phyloP scores from a whole-genome alignment of 495 filamentous ascomycete genomes.

The Neurospora intermedia region DNA sequence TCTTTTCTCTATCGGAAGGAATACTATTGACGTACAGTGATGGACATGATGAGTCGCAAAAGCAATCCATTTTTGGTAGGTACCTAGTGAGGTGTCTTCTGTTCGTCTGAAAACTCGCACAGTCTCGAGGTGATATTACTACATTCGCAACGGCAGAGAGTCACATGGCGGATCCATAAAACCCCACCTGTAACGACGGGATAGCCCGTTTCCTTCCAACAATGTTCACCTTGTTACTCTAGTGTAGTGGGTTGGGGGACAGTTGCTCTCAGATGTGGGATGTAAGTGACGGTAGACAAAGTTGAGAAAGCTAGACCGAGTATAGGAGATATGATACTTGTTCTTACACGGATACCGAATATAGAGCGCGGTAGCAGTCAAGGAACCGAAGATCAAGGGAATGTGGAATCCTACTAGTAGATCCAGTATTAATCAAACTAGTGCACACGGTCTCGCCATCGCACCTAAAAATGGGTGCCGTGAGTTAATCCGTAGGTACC shows the following conservation, averaged over 20 bases:
- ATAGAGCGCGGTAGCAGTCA: neutral
- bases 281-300: neutral
- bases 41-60: neutral
- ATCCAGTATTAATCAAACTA: neutral
- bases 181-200: neutral
- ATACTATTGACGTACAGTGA: neutral
- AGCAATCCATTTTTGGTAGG: neutral
- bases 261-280: neutral
- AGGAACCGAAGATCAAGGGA: neutral
- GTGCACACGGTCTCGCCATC: neutral
- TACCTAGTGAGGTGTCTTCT: neutral
- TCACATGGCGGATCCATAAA: neutral
- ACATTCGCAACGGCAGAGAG: neutral
- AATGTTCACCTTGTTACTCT: neutral
- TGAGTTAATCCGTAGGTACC: neutral
- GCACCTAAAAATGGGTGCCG: neutral
- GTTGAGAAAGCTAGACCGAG: neutral
- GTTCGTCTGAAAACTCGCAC: neutral
- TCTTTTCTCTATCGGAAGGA: neutral
- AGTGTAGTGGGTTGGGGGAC: neutral
- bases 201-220: neutral
- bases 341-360: neutral
- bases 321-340: neutral
- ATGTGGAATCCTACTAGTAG: neutral
- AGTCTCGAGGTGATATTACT: neutral